A percentile compares a stretch with the other conserved stretches of the same genome.
phyloP scores from a whole-genome alignment of 2,329 filamentous ascomycete species.

The Microcera coccophila region DNA sequence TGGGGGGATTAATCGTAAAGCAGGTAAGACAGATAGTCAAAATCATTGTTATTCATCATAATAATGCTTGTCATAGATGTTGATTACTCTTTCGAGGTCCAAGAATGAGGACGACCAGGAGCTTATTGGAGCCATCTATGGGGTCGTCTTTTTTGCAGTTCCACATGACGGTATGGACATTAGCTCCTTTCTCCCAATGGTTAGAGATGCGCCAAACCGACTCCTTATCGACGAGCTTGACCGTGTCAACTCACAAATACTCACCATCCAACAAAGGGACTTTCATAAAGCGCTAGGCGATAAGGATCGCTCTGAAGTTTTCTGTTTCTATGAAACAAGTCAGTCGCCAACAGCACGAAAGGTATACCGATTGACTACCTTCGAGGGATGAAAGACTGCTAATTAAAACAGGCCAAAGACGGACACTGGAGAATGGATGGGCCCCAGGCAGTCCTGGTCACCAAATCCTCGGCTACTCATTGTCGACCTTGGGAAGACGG shows the following conservation, averaged over 20 bases:
- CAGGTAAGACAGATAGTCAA: too few species aligned
- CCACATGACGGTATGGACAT: slow-evolving; percentile 11
- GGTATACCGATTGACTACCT: slow-evolving; percentile 4
- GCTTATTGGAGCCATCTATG: slow-evolving; percentile 3
- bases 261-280: slow-evolving; percentile 3
- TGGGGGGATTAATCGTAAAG: slow-evolving; percentile 3
- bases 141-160: slow-evolving; percentile 12
- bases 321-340: slow-evolving; percentile 24
- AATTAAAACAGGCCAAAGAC: slow-evolving; percentile 10
- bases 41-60: too few species aligned
- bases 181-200: slow-evolving; percentile 9
- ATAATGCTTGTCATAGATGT: slow-evolving; percentile 1
- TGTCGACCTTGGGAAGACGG: slow-evolving; percentile 18
- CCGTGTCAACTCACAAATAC: slow-evolving; percentile 4
- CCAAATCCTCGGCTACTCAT: slow-evolving; percentile 20
- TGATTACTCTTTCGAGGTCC: slow-evolving; percentile 4
- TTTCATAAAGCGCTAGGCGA: slow-evolving; percentile 10
- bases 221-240: slow-evolving; percentile 7
- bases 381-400: neutral
- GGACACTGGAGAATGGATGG: slow-evolving; percentile 22
- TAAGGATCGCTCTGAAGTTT: slow-evolving; percentile 8
- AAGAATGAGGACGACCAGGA: neutral
- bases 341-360: slow-evolving; percentile 20
- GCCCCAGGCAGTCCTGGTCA: slow-evolving; percentile 16
- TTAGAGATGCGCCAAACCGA: slow-evolving; percentile 8